Percentiles rank a stretch among this genome's conserved stretches.
phyloP scores from a whole-genome alignment of 495 filamentous ascomycete species.

The Penicillium antarcticum region DNA sequence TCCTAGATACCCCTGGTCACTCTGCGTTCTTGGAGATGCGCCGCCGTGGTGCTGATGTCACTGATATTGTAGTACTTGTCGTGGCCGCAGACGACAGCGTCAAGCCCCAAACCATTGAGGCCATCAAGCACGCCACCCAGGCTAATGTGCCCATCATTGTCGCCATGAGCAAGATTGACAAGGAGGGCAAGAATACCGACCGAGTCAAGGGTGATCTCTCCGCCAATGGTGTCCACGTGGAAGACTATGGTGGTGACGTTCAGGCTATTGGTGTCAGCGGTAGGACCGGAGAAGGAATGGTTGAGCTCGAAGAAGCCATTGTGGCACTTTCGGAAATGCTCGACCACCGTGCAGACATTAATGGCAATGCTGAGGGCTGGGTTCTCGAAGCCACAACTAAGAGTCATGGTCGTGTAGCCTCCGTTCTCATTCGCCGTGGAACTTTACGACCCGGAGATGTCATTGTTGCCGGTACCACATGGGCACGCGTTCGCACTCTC shows the following conservation, averaged over 20 bases:
- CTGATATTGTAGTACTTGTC: conserved; percentile 94
- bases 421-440: conserved; percentile 82
- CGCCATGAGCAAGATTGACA: conserved; percentile 98
- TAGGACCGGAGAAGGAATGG: conserved; percentile 90
- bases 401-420: conserved; percentile 80
- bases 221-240: conserved; percentile 81
- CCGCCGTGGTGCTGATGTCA: conserved; percentile 90
- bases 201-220: conserved; percentile 85
- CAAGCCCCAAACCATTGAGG: conserved; percentile 95
- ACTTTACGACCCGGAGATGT: conserved; percentile 78
- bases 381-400: conserved; percentile 91
- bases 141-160: conserved; percentile 95
- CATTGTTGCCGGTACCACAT: conserved; percentile 83
- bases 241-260: conserved; percentile 93
- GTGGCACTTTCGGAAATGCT: conserved; percentile 81
- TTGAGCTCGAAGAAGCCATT: conserved; percentile 86
- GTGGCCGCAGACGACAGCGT: conserved; percentile 98
- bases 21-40: conserved; percentile 95
- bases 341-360: conserved; percentile 77
- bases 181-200: conserved; percentile 72
- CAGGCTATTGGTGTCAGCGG: conserved; percentile 89
- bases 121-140: conserved; percentile 88
- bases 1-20: conserved; percentile 96
- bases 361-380: conserved; percentile 86
- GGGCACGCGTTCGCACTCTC: conserved; percentile 77